These are phyloP conservation scores for Arachis hypogaea DNA, from an alignment of 306 rosid species.

Conservation along the genomic window DNA sequence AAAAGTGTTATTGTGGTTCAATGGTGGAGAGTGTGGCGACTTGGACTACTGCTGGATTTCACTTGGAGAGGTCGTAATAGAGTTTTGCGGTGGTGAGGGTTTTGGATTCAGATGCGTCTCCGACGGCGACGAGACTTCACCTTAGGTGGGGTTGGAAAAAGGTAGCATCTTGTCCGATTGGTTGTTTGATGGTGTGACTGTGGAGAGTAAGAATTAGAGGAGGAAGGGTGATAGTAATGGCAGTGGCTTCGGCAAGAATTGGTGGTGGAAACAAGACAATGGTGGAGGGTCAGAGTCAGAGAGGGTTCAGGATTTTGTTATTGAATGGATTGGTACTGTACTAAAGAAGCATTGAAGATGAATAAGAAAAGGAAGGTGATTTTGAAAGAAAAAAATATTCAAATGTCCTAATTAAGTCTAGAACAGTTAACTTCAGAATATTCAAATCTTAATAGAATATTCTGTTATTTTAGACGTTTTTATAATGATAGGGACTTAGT, in stretches of 20 bases:
- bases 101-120: slow-evolving; percentile 66
- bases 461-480: too few relatives aligned
- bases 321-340: slow-evolving; percentile 99
- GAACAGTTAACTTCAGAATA: too few relatives aligned
- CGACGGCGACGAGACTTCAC: slow-evolving; percentile 56
- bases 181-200: slow-evolving; percentile 62
- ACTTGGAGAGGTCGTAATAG: slow-evolving; percentile 68
- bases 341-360: slow-evolving; percentile 48
- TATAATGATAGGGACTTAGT: too few relatives aligned
- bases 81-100: slow-evolving; percentile 55
- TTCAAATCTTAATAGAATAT: too few relatives aligned
- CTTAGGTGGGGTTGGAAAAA: slow-evolving; percentile 53
- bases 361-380: too few relatives aligned
- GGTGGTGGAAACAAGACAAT: slow-evolving; percentile 99
- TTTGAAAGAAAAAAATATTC: too few relatives aligned
- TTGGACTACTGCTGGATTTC: slow-evolving; percentile 56
- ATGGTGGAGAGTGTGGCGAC: slow-evolving; percentile 59
- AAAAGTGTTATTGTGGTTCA: slow-evolving; percentile 57
- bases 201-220: slow-evolving; percentile 77
- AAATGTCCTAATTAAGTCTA: too few relatives aligned
- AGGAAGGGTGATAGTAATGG: slow-evolving; percentile 56
- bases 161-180: slow-evolving; percentile 57
- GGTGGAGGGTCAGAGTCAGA: slow-evolving; percentile 84
- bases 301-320: slow-evolving; percentile 91
- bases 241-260: slow-evolving; percentile 80